These are phyloP conservation scores for Fusarium praegraminearum DNA, from an alignment of 2,329 filamentous ascomycete species.

Conservation along the genomic window DNA sequence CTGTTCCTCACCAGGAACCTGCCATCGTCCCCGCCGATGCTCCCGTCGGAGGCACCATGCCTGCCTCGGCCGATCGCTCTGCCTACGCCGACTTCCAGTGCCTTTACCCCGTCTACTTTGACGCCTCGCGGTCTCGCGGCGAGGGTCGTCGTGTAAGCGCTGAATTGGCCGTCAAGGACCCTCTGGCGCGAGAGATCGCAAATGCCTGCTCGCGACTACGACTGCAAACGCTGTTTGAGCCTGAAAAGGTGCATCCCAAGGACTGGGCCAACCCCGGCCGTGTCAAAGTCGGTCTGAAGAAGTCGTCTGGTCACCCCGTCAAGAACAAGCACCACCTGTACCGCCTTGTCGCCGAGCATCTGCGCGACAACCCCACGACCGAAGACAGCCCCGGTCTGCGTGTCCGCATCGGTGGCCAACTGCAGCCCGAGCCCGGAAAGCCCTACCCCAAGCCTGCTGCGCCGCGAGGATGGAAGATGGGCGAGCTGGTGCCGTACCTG, in stretches of 20 bases:
- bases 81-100: conserved; percentile 84
- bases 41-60: conserved; percentile 46
- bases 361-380: conserved; percentile 82
- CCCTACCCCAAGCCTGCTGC: conserved; percentile 78
- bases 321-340: conserved; percentile 90
- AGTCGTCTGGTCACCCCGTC: conserved; percentile 54
- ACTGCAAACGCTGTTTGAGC: conserved; percentile 83
- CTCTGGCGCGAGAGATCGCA: conserved; percentile 88
- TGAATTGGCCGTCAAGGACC: conserved; percentile 81
- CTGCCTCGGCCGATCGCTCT: conserved; percentile 60
- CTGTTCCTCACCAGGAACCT: conserved; percentile 48
- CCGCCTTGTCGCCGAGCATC: conserved; percentile 79
- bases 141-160: conserved; percentile 83
- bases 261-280: conserved; percentile 98
- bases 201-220: conserved; percentile 82
- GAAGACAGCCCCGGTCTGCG: conserved; percentile 75
- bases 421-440: conserved; percentile 70
- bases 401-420: conserved; percentile 79
- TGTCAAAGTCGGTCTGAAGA: conserved; percentile 78
- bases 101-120: conserved; percentile 97
- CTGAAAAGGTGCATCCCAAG: conserved; percentile 91
- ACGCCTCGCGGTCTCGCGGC: conserved; percentile 77
- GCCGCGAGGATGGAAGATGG: conserved; percentile 92
- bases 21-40: conserved; percentile 48
- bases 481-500: conserved; percentile 84